A percentile compares a stretch with the other conserved stretches of the same genome.
Conservation (phyloP, 164 flowering plant species). For the Stephania yunnanensis region DNA sequence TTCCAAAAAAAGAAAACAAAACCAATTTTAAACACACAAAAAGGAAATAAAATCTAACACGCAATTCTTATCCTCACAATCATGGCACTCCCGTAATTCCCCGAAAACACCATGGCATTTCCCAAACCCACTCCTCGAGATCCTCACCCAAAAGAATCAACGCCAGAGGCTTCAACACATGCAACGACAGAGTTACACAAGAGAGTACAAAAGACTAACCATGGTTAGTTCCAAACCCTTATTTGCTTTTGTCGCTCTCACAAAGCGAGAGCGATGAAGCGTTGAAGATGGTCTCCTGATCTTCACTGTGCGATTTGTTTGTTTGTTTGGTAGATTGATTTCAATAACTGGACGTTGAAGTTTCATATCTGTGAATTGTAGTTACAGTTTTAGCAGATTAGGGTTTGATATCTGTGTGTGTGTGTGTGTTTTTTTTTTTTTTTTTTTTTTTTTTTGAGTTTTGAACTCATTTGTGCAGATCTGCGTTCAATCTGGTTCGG, state of each 20-base stretch:
- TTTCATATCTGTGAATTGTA: too few species aligned
- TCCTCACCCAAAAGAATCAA: neutral
- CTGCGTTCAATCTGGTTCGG: conserved; percentile 1
- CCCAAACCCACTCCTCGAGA: neutral
- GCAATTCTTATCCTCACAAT: neutral
- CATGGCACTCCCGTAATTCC: neutral
- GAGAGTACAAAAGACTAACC: neutral
- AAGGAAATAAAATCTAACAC: neutral
- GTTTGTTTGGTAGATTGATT: neutral
- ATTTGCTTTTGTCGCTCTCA: neutral
- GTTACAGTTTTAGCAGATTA: too few species aligned
- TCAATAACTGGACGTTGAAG: too few species aligned
- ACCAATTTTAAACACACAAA: neutral
- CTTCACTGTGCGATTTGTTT: neutral
- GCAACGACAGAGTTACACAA: neutral
- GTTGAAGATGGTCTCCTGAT: neutral
- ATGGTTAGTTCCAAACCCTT: neutral
- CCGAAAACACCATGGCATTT: neutral
- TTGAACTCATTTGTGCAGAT: neutral
- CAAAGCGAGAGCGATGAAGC: conserved; percentile 10
- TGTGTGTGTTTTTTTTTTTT: conserved; percentile 10
- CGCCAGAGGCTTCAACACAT: neutral
- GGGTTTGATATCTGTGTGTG: conserved; percentile 11
- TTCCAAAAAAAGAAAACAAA: neutral
- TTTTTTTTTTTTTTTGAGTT: neutral